Evolutionary conservation across 331 rosid species (phyloP).

Genomic region (Rosa hybrid): DNA sequence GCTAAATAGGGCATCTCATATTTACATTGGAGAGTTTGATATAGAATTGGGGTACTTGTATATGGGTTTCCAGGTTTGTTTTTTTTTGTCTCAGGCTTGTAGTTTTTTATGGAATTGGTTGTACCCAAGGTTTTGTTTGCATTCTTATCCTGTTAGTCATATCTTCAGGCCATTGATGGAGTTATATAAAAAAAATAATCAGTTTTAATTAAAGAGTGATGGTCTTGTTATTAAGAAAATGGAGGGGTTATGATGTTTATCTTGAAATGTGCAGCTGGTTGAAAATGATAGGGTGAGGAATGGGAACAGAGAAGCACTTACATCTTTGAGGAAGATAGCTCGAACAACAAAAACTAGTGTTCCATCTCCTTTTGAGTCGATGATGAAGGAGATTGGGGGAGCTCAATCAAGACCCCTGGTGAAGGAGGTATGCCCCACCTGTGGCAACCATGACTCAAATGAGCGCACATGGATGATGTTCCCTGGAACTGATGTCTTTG

Average conservation of each 20-base stretch:
- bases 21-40: not conserved
- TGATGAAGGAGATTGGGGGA: conserved; percentile 75
- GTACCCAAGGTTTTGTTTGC: not conserved
- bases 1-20: too few species aligned
- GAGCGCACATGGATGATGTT: conserved; percentile 83
- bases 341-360: conserved; percentile 80
- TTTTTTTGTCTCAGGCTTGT: not conserved
- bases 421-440: conserved; percentile 78
- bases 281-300: conserved; percentile 83
- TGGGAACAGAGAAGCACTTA: conserved; percentile 86
- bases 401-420: conserved; percentile 64
- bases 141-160: not conserved
- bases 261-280: conserved; percentile 49
- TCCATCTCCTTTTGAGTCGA: conserved; percentile 77
- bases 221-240: not conserved
- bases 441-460: conserved; percentile 73
- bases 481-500: conserved; percentile 80
- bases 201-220: not conserved
- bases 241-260: conserved; percentile 5
- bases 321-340: conserved; percentile 79
- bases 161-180: not conserved
- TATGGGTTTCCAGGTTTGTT: not conserved
- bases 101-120: not conserved
- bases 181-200: too few species aligned
- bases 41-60: not conserved